A percentile compares a stretch with the other conserved stretches of the same genome.
Conservation (phyloP, 1,284 basidiomycete species). For the Ustilago loliicola region DNA sequence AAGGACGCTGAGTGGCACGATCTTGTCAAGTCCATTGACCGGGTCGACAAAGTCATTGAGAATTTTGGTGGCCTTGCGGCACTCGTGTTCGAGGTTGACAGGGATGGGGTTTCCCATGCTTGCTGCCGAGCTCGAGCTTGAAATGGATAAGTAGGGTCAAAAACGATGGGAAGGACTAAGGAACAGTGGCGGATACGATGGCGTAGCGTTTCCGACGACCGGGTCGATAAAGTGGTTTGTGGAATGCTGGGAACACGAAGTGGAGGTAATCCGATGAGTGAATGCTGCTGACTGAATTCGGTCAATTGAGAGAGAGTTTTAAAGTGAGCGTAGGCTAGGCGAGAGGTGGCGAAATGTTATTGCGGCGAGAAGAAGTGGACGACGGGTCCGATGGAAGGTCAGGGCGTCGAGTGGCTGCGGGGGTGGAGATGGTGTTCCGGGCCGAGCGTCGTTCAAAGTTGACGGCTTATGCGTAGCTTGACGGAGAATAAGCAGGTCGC, state of each 20-base stretch:
- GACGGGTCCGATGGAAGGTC: neutral
- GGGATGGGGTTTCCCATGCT: slow-evolving; percentile 69
- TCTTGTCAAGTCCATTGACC: slow-evolving; percentile 63
- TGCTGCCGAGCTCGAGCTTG: slow-evolving; percentile 17
- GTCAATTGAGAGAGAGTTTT: neutral
- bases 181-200: neutral
- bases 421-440: slow-evolving; percentile 4
- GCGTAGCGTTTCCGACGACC: neutral
- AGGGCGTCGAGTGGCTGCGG: neutral
- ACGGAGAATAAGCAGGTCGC: slow-evolving; percentile 12
- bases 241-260: slow-evolving; percentile 4
- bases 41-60: slow-evolving; percentile 66
- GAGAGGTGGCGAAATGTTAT: neutral
- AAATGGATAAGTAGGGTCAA: no score
- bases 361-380: neutral
- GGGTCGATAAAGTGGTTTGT: neutral
- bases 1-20: slow-evolving; percentile 72
- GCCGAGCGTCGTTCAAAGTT: slow-evolving; percentile 2
- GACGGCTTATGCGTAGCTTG: neutral
- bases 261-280: neutral
- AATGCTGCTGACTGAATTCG: neutral
- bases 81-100: slow-evolving; percentile 73
- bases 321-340: neutral
- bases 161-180: neutral
- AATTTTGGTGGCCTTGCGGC: slow-evolving; percentile 73